Base-by-base conservation (phyloP, 352 stramenopile genomes). In the Thalassiosira exigua region DNA sequence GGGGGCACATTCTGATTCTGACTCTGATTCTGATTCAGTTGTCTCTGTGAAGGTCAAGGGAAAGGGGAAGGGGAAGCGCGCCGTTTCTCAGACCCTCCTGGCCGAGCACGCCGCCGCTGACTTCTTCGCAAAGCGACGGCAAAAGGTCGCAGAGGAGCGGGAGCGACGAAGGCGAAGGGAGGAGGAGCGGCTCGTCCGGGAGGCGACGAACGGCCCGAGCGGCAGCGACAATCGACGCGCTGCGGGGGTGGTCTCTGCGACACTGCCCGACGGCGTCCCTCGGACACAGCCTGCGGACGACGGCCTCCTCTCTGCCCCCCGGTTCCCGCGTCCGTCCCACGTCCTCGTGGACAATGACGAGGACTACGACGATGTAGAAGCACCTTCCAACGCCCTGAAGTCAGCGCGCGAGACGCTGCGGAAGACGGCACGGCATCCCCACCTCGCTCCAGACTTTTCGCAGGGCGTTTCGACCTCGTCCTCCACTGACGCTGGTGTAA, bases 71-170 rank as follows among this genome's bases (percentile, higher is more conserved):
- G 42, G 48, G 9, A 59, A 68, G 27, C 29, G 12, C 21, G 32
- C 24, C 26, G 21, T 80, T 30, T 69, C 71, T 12, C 59, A 75
- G 24, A 36, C 61, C 30, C 36, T 69, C 21, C 14, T 89, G 11
- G 79, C 72, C 11, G 85, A 93, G 61, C 82, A 91, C 68, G 59
- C 60, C 3, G 74, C 75, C 21, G 80, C 75, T 14, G 75, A 89
- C 53, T 84, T 88, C 29, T 79, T 84, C 58, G 76, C 80, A 1
- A 76, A 83, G 26, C 74, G 70, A 44, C 69, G 74, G 19, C 19
- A 54, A 17, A 58, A 75, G 50, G 62, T 51, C 12, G 65, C 71
- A 19, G n/a, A 78, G 30, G 82, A 87, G 69, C 50, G 51, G 30
- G 75, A 87, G 53, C 68, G 83, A 39, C 69, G 84, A 48, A 59